Conservation (phyloP, 2,329 filamentous ascomycete genomes). For the Colletotrichum godetiae region DNA sequence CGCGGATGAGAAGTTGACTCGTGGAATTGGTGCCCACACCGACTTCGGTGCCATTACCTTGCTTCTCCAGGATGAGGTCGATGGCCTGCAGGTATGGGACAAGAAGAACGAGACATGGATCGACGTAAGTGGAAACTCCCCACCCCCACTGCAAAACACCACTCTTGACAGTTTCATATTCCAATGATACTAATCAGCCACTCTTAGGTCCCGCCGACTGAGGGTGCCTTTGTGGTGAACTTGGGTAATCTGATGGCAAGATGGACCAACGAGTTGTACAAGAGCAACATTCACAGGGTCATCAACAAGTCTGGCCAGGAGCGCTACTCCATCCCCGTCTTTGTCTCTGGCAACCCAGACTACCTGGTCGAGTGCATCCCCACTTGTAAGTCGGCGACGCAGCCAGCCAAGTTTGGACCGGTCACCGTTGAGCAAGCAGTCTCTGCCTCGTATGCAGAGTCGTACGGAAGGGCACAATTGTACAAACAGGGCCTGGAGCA, state of each 20-base stretch:
- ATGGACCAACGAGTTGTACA: conserved; percentile 65
- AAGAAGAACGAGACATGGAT: conserved; percentile 55
- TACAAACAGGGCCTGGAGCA: conserved; percentile 45
- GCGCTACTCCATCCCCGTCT: conserved; percentile 68
- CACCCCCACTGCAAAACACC: background rate
- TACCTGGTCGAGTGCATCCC: conserved; percentile 48
- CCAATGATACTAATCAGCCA: background rate
- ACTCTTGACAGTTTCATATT: background rate
- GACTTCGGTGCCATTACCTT: conserved; percentile 69
- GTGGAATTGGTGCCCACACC: conserved; percentile 61
- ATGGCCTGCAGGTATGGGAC: conserved; percentile 64
- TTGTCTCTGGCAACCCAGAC: conserved; percentile 65
- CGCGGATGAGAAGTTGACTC: conserved; percentile 45
- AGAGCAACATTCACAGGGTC: conserved; percentile 65
- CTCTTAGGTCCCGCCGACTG: conserved; percentile 52
- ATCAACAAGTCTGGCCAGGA: conserved; percentile 62
- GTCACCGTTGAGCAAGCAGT: conserved; percentile 47
- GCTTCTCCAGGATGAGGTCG: conserved; percentile 61
- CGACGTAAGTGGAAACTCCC: conserved; percentile 40
- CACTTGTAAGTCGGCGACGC: conserved; percentile 41
- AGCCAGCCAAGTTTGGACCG: conserved; percentile 44
- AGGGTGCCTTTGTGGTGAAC: conserved; percentile 63
- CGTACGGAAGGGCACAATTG: conserved; percentile 44
- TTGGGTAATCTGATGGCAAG: conserved; percentile 60
- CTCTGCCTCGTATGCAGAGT: conserved; percentile 46